These are phyloP conservation scores for Rhizoclosmatium globosum DNA, from an alignment of 192 early-diverging fungal species.

Conservation along the genomic window DNA sequence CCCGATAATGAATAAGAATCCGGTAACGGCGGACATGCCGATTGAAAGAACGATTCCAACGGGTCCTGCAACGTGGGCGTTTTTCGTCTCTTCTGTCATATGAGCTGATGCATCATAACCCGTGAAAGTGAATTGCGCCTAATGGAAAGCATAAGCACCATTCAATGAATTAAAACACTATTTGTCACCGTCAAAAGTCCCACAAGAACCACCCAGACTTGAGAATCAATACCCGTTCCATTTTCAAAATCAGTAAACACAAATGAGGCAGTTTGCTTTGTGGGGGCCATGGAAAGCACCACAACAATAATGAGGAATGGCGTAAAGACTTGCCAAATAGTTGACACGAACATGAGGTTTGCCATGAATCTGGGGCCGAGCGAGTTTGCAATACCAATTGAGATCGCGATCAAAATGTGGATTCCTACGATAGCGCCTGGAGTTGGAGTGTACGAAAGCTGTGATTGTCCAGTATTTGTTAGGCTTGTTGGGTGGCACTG, in stretches of 20 bases:
- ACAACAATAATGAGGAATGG: conserved; percentile 44
- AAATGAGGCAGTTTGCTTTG: conserved; percentile 24
- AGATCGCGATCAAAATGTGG: conserved; percentile 12
- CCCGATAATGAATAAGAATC: conserved; percentile 41
- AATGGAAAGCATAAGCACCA: conserved; percentile 2
- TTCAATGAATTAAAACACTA: conserved; percentile 3
- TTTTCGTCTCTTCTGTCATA: conserved; percentile 51
- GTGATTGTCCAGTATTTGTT: neutral
- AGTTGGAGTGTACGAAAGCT: conserved; percentile 19
- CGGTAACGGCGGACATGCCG: conserved; percentile 29
- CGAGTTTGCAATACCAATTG: conserved; percentile 34
- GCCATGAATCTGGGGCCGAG: conserved; percentile 37
- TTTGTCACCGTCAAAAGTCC: conserved; percentile 40
- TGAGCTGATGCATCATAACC: conserved; percentile 53
- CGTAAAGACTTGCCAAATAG: conserved; percentile 41
- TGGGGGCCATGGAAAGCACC: conserved; percentile 39
- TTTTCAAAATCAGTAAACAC: conserved; percentile 50
- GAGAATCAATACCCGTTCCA: conserved; percentile 34
- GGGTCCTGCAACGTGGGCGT: conserved; percentile 43
- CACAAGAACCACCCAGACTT: conserved; percentile 41
- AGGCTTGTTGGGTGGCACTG: neutral
- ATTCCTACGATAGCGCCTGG: conserved; percentile 25
- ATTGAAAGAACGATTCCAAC: conserved; percentile 45
- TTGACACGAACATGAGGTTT: conserved; percentile 42
- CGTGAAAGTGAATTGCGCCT: conserved; percentile 31